Conservation (phyloP, 495 filamentous ascomycete genomes). For the Podospora australis region DNA sequence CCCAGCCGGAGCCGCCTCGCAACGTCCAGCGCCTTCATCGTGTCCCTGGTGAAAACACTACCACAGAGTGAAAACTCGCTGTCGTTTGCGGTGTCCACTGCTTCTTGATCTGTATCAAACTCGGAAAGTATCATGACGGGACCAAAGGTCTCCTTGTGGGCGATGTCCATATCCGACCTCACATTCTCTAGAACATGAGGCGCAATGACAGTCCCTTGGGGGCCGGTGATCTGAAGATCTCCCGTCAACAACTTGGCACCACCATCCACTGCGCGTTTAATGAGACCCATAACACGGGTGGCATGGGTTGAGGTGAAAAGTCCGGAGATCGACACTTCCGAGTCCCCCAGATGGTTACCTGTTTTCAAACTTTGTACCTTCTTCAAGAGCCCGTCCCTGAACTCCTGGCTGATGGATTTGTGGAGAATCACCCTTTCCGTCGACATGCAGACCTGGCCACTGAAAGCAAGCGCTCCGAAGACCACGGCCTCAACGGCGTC, state of each 20-base stretch:
- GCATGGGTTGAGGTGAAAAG: conserved; percentile 49
- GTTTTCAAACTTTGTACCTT: conserved; percentile 17
- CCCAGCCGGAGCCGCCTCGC: conserved; percentile 24
- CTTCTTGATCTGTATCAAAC: conserved; percentile 28
- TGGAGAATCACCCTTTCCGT: conserved; percentile 30
- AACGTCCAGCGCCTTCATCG: conserved; percentile 26
- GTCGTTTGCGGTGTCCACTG: conserved; percentile 26
- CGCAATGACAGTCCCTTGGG: conserved; percentile 22
- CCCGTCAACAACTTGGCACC: conserved; percentile 28
- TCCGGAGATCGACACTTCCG: conserved; percentile 40
- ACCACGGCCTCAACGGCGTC: conserved; percentile 29
- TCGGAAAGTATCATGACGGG: conserved; percentile 24
- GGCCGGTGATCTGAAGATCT: conserved; percentile 19
- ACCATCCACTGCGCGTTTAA: conserved; percentile 45
- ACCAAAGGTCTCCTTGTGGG: conserved; percentile 29
- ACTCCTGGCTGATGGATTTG: conserved; percentile 18
- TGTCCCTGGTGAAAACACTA: conserved; percentile 27
- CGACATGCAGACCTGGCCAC: conserved; percentile 34
- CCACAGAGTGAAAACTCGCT: conserved; percentile 31
- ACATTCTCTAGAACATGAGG: conserved; percentile 29
- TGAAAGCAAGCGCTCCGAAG: conserved; percentile 25
- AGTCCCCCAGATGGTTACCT: conserved; percentile 32
- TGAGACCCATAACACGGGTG: conserved; percentile 49
- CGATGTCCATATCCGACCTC: conserved; percentile 25
- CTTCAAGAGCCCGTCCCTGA: conserved; percentile 20